A percentile compares a stretch with the other conserved stretches of the same genome.
phyloP scores from a whole-genome alignment of 2,329 filamentous ascomycete genomes.

The Aspergillus arachidicola region DNA sequence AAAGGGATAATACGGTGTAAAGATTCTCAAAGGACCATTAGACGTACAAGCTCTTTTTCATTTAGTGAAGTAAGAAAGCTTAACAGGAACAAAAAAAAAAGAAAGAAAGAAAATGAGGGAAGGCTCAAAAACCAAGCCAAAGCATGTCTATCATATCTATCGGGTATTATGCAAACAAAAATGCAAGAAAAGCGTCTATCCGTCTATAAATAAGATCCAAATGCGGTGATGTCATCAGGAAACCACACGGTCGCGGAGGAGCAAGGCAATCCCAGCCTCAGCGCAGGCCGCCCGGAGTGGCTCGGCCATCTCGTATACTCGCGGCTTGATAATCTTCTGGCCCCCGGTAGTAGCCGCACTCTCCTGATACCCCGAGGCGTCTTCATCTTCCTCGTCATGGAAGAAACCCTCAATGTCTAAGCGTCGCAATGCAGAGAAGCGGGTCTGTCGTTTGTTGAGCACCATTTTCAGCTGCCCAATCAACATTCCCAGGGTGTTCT shows the following conservation, averaged over 20 bases:
- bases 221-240: slow-evolving; percentile 3
- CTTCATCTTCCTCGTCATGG: slow-evolving; percentile 27
- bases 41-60: neutral
- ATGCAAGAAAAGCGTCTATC: neutral
- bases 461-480: slow-evolving; percentile 26
- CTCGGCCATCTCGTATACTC: slow-evolving; percentile 27
- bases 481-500: slow-evolving; percentile 28
- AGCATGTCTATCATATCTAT: slow-evolving; percentile 5
- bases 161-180: slow-evolving; percentile 7
- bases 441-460: slow-evolving; percentile 22
- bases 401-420: slow-evolving; percentile 33
- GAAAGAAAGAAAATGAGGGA: neutral
- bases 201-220: neutral
- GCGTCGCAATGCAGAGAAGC: slow-evolving; percentile 20
- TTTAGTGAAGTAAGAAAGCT: neutral
- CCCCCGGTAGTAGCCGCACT: slow-evolving; percentile 1
- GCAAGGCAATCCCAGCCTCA: slow-evolving; percentile 24
- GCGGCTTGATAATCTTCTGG: slow-evolving; percentile 24
- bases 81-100: neutral
- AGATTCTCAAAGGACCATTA: neutral
- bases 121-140: neutral
- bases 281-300: slow-evolving; percentile 25
- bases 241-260: slow-evolving; percentile 27
- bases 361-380: slow-evolving; percentile 20
- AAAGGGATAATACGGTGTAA: neutral